Evolutionary conservation across 163 green algal genomes (phyloP), one percentile per base, ranked within the genome.

Genomic region (Scenedesmus sp.): DNA sequence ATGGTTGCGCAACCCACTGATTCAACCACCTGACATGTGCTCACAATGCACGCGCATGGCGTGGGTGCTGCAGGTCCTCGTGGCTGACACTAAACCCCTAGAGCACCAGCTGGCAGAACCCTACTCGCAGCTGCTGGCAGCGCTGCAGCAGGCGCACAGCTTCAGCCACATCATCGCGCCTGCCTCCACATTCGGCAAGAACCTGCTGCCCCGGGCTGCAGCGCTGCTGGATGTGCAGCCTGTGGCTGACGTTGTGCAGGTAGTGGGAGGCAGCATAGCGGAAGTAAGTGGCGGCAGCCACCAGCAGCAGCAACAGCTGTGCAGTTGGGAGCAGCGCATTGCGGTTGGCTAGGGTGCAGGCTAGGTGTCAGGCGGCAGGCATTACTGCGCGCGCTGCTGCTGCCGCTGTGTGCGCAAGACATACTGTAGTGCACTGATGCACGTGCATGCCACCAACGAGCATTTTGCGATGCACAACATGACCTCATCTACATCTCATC

Each of bases 131-230:
- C 91, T 98, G 54, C 26, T 99, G 20, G 93, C 89, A 4, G 92
- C 90, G 7, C 18, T 98, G 52, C 59, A 73, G 59, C 93, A 96
- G 16, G 26, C 85, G 1, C 92, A 73, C 91, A 74, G 64, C 4
- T 98, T 96, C 90, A 94, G 94, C n/a, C 95, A 99, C 88, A 92
- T 99, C 4, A 56, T 98, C 2, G 96, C 95, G 0, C 93, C 97
- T 5, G 94, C 93, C 70, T 96, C 76, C 46, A 96, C 96, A 23
- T 97, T 97, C 88, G 97, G 96, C 26, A 96, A 97, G 56, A 97
- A 98, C 91, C 54, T 99, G 79, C 88, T 99, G 73, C 97, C 97
- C 0, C 93, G 97, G 2, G 95, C 95, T 20, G 97, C 97, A n/a
- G 97, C 97, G 1, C 84, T 98, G 79, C 93, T 99, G 85, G 95